Evolutionary conservation across 164 flowering plant species (phyloP), one percentile per base, ranked within the genome.

Genomic region (Vitis labrusca): DNA sequence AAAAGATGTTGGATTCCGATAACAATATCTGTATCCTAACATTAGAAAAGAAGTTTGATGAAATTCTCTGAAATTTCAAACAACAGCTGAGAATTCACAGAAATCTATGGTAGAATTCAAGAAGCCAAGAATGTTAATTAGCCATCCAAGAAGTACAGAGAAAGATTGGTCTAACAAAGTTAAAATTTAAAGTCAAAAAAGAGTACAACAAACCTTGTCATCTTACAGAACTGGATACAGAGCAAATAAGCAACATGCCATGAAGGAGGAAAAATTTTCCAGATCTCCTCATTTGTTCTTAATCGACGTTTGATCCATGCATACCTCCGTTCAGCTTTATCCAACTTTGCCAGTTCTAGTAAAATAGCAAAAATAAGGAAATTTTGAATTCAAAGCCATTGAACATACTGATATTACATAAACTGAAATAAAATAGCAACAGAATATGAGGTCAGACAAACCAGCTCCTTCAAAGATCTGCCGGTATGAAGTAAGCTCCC

Each of bases 401-500:
- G 5, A 30, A 54, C 16, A 16, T 44, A 19, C 14, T 29, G 73
- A 19, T 13, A 29, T 13, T 16, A 10, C 19, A 48, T 1, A 5
- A 13, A 48, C 51, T 61, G 1, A 71, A 55, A 54, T 23, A 59
- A 44, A 1, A 27, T 14, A 48, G 19, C 44, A 53, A 29, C 37
- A 14, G 50, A 11, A 68, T 11, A 67, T 11, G 37, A 61, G 32
- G 50, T 37, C 54, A 78, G 12, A 80, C 89, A 73, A 29, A 93
- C 99, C 99, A 73, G 99, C 96, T 80, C 99, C 99, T 87, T 96
- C 99, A 81, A 96, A 96, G 56, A 96, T 96, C 78, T 96, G 99
- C 32, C 85, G 85, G 74, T 93, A 95, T 47, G 99, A 93, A 64
- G 97, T 91, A 58, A 95, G 97, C 79, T 95, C 99, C 79, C 91